A percentile compares a stretch with the other conserved stretches of the same genome.
Conservation (phyloP, 441 rosid genomes). For the Populus hybrid region DNA sequence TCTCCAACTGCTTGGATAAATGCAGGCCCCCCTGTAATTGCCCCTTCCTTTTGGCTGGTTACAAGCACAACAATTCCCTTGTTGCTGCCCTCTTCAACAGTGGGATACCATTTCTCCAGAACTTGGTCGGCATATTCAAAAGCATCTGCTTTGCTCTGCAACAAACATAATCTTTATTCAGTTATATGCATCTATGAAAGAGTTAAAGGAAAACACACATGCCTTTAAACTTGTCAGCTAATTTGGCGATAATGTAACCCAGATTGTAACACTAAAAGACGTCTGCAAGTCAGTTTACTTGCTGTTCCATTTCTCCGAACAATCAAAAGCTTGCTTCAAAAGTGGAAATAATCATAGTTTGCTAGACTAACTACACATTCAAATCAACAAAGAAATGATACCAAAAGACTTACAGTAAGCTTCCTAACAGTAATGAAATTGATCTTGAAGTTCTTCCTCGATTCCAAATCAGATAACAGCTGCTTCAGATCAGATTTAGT, state of each 20-base stretch:
- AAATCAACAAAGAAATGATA: neutral
- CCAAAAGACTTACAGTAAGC: conserved; percentile 67
- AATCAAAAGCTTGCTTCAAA: neutral
- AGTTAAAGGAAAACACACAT: no score
- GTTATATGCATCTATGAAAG: neutral
- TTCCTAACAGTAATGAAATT: conserved; percentile 86
- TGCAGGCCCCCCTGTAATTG: conserved; percentile 90
- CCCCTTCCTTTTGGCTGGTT: conserved; percentile 96
- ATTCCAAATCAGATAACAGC: conserved; percentile 85
- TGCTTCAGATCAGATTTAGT: conserved; percentile 75
- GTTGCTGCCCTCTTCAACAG: conserved; percentile 77
- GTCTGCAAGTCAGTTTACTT: neutral
- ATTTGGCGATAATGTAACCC: no score
- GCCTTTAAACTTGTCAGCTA: no score
- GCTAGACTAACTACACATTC: no score
- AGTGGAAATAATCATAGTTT: neutral
- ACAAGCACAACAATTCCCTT: conserved; percentile 90
- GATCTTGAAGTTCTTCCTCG: conserved; percentile 69
- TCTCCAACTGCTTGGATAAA: conserved; percentile 88
- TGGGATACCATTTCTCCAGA: conserved; percentile 89
- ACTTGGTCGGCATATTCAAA: conserved; percentile 98
- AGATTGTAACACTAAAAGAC: no score
- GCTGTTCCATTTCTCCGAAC: neutral
- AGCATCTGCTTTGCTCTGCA: conserved; percentile 99
- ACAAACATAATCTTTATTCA: conserved; percentile 15